Conservation (phyloP, 371 early-diverging fungal species). For the Mycotypha africana region DNA sequence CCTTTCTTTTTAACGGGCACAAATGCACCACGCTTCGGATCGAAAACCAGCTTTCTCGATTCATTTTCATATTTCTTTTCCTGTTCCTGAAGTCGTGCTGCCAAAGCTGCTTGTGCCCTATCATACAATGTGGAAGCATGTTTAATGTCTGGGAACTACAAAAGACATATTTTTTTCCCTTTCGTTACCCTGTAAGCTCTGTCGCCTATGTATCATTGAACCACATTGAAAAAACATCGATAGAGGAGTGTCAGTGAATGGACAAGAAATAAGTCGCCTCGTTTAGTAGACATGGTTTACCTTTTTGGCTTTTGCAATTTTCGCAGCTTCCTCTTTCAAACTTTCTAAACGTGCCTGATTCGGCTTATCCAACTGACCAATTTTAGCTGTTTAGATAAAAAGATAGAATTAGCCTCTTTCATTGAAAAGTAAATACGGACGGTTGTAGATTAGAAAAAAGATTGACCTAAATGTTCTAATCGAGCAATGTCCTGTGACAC, state of each 20-base stretch:
- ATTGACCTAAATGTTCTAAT: conserved; percentile 43
- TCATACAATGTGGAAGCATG: neutral
- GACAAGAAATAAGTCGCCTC: neutral
- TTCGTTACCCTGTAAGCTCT: conserved; percentile 5
- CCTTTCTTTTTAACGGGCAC: conserved; percentile 40
- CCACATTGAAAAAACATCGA: neutral
- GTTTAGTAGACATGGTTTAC: conserved; percentile 6
- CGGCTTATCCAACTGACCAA: conserved; percentile 45
- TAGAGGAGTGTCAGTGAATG: too few species aligned
- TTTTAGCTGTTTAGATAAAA: conserved; percentile 21
- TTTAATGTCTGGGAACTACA: too few species aligned
- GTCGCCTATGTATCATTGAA: conserved; percentile 2
- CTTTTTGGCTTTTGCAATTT: conserved; percentile 50
- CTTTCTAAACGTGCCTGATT: conserved; percentile 38
- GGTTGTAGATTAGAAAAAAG: too few species aligned
- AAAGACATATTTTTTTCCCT: too few species aligned
- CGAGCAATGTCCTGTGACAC: conserved; percentile 37
- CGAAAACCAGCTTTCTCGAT: conserved; percentile 38
- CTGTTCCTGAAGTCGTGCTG: conserved; percentile 31
- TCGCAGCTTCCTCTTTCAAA: conserved; percentile 35
- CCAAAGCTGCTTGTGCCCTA: conserved; percentile 37
- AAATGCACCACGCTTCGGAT: conserved; percentile 38
- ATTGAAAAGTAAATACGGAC: too few species aligned
- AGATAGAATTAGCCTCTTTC: too few species aligned
- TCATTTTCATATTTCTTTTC: conserved; percentile 25